Evolutionary conservation across 1,284 basidiomycete genomes (phyloP).

Genomic region (Agaricales sp.): DNA sequence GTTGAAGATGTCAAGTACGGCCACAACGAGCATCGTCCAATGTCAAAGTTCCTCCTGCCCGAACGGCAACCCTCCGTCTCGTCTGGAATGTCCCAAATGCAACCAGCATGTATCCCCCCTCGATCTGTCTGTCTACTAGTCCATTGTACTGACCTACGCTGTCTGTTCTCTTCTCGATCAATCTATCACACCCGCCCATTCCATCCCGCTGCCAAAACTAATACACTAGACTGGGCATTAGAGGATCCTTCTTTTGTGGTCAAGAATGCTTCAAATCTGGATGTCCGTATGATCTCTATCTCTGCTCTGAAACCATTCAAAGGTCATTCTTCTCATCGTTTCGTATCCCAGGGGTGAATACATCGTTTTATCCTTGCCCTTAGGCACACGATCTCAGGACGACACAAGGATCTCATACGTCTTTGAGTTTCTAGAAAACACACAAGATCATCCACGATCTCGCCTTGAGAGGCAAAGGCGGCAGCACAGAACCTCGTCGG

Average conservation of each 20-base stretch:
- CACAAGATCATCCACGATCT: slow-evolving; percentile 70
- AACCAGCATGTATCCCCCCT: slow-evolving; percentile 46
- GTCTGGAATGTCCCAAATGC: slow-evolving; percentile 75
- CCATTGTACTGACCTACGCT: neutral
- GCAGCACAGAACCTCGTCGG: slow-evolving; percentile 18
- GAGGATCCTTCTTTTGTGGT: slow-evolving; percentile 75
- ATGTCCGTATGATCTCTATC: slow-evolving; percentile 41
- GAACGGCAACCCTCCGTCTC: slow-evolving; percentile 67
- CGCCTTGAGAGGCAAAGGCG: slow-evolving; percentile 29
- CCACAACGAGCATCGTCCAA: slow-evolving; percentile 19
- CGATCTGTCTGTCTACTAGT: slow-evolving; percentile 4
- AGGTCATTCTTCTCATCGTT: slow-evolving; percentile 9
- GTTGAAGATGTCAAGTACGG: slow-evolving; percentile 18
- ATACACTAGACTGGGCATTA: slow-evolving; percentile 56
- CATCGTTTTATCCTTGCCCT: neutral
- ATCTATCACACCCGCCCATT: too few relatives aligned
- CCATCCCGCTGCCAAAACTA: slow-evolving; percentile 9
- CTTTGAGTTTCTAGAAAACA: slow-evolving; percentile 48
- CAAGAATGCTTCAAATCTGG: slow-evolving; percentile 81
- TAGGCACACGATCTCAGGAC: neutral
- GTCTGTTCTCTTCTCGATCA: slow-evolving; percentile 1
- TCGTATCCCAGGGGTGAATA: slow-evolving; percentile 1
- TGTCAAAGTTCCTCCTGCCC: slow-evolving; percentile 65
- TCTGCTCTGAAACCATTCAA: too few relatives aligned
- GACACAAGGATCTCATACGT: neutral